These are phyloP conservation scores for Ophiocordyceps robertsii DNA, from an alignment of 2,329 filamentous ascomycete genomes.

Conservation along the genomic window DNA sequence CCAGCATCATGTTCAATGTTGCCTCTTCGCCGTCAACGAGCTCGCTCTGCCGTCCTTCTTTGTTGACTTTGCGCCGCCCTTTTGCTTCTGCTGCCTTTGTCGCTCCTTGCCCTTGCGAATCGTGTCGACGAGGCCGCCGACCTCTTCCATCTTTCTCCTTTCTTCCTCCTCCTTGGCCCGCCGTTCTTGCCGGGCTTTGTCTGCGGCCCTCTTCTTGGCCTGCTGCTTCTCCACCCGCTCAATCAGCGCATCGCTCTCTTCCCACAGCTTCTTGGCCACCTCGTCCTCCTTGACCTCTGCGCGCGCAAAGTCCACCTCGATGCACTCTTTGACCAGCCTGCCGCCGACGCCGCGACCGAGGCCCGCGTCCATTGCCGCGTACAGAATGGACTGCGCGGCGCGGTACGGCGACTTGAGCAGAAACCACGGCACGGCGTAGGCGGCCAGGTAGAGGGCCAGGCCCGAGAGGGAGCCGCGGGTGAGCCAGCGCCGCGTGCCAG, in stretches of 20 bases:
- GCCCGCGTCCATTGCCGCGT: conserved; percentile 69
- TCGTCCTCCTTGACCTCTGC: conserved; percentile 66
- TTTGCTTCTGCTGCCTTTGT: conserved; percentile 9
- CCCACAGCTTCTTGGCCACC: conserved; percentile 76
- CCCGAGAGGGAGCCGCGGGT: conserved; percentile 75
- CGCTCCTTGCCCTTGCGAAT: conserved; percentile 29
- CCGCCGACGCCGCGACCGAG: conserved; percentile 54
- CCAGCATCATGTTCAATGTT: background rate
- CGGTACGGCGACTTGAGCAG: conserved; percentile 72
- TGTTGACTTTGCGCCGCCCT: background rate
- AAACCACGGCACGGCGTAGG: conserved; percentile 76
- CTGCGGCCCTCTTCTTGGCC: conserved; percentile 37
- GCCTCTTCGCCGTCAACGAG: background rate
- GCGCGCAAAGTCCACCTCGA: conserved; percentile 56
- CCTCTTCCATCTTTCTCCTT: conserved; percentile 16
- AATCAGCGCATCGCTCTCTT: conserved; percentile 74
- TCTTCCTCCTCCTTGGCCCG: conserved; percentile 19
- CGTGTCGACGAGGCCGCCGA: conserved; percentile 24
- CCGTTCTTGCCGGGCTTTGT: conserved; percentile 24
- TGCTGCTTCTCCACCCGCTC: conserved; percentile 70
- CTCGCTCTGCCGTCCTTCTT: background rate
- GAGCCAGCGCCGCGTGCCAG: conserved; percentile 77
- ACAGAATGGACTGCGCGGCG: conserved; percentile 77
- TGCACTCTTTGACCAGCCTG: conserved; percentile 78
- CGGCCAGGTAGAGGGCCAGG: conserved; percentile 59